A percentile compares a stretch with the other conserved stretches of the same genome.
These are phyloP conservation scores for Acorus calamus DNA, from an alignment of 106 monocot species.

Conservation along the genomic window DNA sequence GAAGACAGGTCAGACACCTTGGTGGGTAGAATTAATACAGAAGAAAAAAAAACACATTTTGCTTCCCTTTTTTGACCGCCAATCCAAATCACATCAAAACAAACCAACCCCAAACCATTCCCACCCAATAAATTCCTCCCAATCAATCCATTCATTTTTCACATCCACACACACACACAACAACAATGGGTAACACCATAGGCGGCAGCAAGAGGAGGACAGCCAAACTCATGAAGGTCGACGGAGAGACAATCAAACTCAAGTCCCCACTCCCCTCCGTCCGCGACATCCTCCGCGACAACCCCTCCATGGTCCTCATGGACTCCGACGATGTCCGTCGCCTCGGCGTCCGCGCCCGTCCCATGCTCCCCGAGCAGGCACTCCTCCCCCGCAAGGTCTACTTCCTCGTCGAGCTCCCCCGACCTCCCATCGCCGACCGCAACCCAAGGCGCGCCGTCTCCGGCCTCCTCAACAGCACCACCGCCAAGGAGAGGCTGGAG, in stretches of 20 bases:
- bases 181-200: constrained; percentile 24
- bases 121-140: too few relatives aligned
- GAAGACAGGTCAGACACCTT: too few relatives aligned
- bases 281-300: constrained; percentile 17
- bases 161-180: too few relatives aligned
- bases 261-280: constrained; percentile 15
- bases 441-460: too few relatives aligned
- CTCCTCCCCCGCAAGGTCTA: constrained; percentile 30
- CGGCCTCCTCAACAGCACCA: too few relatives aligned
- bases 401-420: constrained; percentile 41
- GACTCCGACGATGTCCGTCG: constrained; percentile 31
- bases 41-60: too few relatives aligned
- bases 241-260: constrained; percentile 20
- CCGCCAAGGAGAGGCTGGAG: too few relatives aligned
- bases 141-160: too few relatives aligned
- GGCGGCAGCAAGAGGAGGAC: constrained; percentile 14
- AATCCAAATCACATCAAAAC: too few relatives aligned
- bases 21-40: too few relatives aligned
- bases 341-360: constrained; percentile 12
- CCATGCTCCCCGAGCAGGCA: constrained; percentile 6
- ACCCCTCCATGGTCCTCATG: constrained; percentile 21
- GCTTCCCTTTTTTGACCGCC: too few relatives aligned
- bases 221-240: constrained; percentile 36
- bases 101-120: too few relatives aligned
- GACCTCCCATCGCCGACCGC: not conserved